Base-by-base conservation (phyloP, 192 early-diverging fungal species). In the Entomortierella lignicola region DNA sequence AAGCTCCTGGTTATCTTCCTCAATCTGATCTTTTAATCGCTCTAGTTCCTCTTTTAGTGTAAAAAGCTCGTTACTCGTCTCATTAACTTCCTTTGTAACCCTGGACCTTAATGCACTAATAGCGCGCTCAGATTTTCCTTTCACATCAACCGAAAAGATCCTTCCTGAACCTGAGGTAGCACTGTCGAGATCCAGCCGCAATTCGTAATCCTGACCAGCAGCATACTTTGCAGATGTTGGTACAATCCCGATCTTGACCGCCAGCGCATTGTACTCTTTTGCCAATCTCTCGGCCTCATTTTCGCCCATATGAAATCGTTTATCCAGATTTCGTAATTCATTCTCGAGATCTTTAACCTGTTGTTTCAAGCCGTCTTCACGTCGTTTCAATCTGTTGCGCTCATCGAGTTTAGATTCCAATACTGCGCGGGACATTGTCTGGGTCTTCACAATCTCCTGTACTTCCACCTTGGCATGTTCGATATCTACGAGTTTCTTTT, bases 351-450 rank as follows among this genome's bases (percentile, higher is more conserved):
- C 63, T 1, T 37, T 34, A 13, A 65, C 15, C 17, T 70, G 67
- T 25, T 79, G 67, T 15, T 59, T 65, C 20, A 79, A 30, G n/a
- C 56, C 15, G 1, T 69, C 57, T 48, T 79, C 75, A 25, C 63
- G 50, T 6, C 75, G 75, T 11, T 62, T 69, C 26, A 79, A 42
- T 15, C 66, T 11, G 34, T 70, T 70, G 17, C 67, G 63, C 26
- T 79, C 75, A 10, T 69, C 75, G 5, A 79, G 34, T 44, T 79
- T 79, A 18, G 23, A 51, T 25, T 79, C 67, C 27, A 79, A 58
- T 7, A 56, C 75, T 30, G 61, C 75, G 1, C 67, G 67, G 8
- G 67, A 70, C 30, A 63, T 65, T 8, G 75, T 79, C 50, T 79
- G 75, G 31, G 67, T 37, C 55, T 56, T 20, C 4, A 79, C 67